Base-by-base conservation (phyloP, 768 basidiomycete species). In the Sporobolomyces roseus region DNA sequence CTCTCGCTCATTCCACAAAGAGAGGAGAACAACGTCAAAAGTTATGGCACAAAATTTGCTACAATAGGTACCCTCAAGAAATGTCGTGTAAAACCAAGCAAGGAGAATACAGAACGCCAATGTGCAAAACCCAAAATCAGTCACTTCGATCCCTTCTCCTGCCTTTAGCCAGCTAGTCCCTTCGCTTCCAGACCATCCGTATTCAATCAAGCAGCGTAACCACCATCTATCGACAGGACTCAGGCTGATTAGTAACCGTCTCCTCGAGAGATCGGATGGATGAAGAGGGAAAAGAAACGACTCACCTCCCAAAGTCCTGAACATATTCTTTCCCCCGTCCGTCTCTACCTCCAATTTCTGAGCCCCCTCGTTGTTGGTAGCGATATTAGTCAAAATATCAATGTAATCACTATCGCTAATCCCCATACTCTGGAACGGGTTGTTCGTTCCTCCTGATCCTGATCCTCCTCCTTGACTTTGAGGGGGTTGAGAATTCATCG, bases 371-470 rank as follows among this genome's bases (percentile, higher is more conserved):
- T 71, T 71, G 78, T 81, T 78, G 75, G 87, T 82, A 6, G 82
- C 81, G 65, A 92, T 82, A 61, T 85, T 87, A 77, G 87, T 85
- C 72, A 93, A 78, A 64, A 93, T 89, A 69, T 85, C 77, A 62
- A 84, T 84, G 80, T 93, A 96, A 78, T 92, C 89, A 76, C 93
- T 90, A 74, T 93, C 91, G 21, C 87, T 85, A 62, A 93, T 83
- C 17, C 91, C 92, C 85, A 93, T 88, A 23, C 86, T 88, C 21
- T 87, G 88, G 48, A 96, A 82, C 9, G 90, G 90, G 78, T 94
- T 92, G n/a, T n/a, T n/a, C n/a, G n/a, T n/a, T n/a, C n/a, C n/a
- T n/a, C n/a, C n/a, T n/a, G n/a, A n/a, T n/a, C n/a, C n/a, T n/a
- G n/a, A n/a, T n/a, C n/a, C n/a, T n/a, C n/a, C n/a, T n/a, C n/a